These are phyloP conservation scores for Sequoia sempervirens DNA, from an alignment of 75 land plant species.

Conservation along the genomic window DNA sequence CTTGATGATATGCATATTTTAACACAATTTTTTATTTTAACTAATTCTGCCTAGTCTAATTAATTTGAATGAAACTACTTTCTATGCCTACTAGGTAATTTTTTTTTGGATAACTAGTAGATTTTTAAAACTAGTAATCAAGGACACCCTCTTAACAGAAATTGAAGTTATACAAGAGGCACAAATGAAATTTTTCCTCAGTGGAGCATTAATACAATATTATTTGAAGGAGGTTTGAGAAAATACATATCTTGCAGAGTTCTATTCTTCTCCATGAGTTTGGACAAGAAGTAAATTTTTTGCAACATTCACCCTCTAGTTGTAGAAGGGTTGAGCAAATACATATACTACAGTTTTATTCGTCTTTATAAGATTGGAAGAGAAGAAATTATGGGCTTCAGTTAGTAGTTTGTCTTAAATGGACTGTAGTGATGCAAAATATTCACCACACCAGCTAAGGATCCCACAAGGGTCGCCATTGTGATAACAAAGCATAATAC, in stretches of 20 bases:
- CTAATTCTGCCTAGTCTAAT: no score
- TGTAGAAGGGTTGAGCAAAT: not conserved
- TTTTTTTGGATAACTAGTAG: no score
- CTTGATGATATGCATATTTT: no score
- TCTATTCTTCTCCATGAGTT: not conserved
- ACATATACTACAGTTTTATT: not conserved
- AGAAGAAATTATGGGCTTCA: not conserved
- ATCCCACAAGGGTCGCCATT: constrained; percentile 34
- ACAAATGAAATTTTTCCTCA: not conserved
- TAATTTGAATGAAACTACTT: no score
- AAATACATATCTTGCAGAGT: not conserved
- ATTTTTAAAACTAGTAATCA: not conserved
- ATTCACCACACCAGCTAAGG: constrained; percentile 31
- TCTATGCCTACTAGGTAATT: no score
- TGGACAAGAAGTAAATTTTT: not conserved
- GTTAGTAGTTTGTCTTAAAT: constrained; percentile 19
- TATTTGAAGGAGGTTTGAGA: no score
- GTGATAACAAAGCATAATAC: constrained; percentile 36
- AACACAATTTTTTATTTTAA: no score
- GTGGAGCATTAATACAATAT: not conserved
- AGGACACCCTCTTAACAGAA: not conserved
- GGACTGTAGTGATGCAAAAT: constrained; percentile 35
- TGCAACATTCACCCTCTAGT: not conserved
- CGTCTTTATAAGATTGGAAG: not conserved
- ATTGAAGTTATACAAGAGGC: not conserved